Conservation (phyloP, 192 early-diverging fungal species). For the Allomyces arbusculus region DNA sequence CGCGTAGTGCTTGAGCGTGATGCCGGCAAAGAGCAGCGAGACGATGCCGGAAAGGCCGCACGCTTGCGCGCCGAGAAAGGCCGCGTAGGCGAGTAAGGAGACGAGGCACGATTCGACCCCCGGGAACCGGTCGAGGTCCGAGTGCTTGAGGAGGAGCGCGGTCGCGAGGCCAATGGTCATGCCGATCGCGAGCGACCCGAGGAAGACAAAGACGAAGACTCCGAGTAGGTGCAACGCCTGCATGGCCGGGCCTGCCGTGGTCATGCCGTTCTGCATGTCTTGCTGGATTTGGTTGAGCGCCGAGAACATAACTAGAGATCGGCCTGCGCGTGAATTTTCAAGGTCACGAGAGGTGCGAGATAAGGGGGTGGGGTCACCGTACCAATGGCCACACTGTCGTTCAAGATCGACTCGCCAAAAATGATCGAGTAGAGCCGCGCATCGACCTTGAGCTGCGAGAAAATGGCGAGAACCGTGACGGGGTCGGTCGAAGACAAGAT, state of each 20-base stretch:
- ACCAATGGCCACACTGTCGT: constrained; percentile 90
- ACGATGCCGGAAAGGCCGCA: constrained; percentile 83
- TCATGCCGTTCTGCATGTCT: too few relatives aligned
- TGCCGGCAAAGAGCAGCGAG: constrained; percentile 77
- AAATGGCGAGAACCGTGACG: constrained; percentile 87
- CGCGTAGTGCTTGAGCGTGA: constrained; percentile 81
- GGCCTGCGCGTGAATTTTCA: too few relatives aligned
- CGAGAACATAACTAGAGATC: constrained; percentile 36
- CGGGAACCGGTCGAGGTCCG: constrained; percentile 60
- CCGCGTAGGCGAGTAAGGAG: constrained; percentile 67
- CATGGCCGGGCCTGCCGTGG: too few relatives aligned
- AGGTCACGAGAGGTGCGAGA: background rate
- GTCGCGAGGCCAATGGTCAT: constrained; percentile 50
- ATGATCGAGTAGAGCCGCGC: constrained; percentile 88
- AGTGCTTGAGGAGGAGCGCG: constrained; percentile 73
- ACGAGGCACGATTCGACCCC: constrained; percentile 75
- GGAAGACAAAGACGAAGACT: constrained; percentile 66
- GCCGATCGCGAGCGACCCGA: constrained; percentile 64
- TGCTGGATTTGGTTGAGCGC: constrained; percentile 2
- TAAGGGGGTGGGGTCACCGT: background rate
- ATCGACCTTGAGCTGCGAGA: constrained; percentile 81
- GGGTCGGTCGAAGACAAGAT: constrained; percentile 94
- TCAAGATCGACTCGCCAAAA: constrained; percentile 86
- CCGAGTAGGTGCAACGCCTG: constrained; percentile 8
- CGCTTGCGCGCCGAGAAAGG: constrained; percentile 78